These are phyloP conservation scores for Boletus subparvulus DNA, from an alignment of 768 basidiomycete genomes.

Conservation along the genomic window DNA sequence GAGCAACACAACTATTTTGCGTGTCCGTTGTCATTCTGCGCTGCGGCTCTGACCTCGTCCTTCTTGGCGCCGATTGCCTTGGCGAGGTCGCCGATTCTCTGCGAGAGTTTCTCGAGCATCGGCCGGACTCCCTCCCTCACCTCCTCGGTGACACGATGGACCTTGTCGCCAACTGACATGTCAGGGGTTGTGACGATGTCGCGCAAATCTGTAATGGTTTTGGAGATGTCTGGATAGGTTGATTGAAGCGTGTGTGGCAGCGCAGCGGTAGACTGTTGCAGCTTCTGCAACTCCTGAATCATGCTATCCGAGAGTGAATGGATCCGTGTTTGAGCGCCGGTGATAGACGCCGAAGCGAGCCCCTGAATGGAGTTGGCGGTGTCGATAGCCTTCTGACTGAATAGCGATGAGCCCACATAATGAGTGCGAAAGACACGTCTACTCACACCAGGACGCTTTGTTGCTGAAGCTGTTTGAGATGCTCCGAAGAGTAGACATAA, in stretches of 20 bases:
- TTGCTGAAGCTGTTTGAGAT: constrained; percentile 65
- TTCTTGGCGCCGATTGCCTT: constrained; percentile 28
- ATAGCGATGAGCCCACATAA: constrained; percentile 5
- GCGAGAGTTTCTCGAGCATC: constrained; percentile 52
- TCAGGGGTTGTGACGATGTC: constrained; percentile 53
- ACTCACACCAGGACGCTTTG: constrained; percentile 67
- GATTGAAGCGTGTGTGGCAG: constrained; percentile 62
- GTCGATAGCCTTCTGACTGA: constrained; percentile 67
- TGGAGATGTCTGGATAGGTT: constrained; percentile 53
- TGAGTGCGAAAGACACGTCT: neutral
- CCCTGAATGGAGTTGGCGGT: constrained; percentile 63
- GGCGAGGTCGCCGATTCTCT: constrained; percentile 36
- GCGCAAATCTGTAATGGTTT: constrained; percentile 53
- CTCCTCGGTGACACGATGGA: constrained; percentile 51
- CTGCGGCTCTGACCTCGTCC: constrained; percentile 18
- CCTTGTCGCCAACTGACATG: constrained; percentile 62
- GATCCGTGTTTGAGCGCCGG: constrained; percentile 54
- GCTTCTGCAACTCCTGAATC: constrained; percentile 63
- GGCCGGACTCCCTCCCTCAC: constrained; percentile 63
- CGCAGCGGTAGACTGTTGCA: constrained; percentile 58
- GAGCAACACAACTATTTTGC: constrained; percentile 10
- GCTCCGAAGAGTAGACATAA: constrained; percentile 65
- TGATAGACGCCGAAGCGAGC: constrained; percentile 56
- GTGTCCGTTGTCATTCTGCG: constrained; percentile 11
- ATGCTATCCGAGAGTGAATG: constrained; percentile 63